Conservation (phyloP, 495 filamentous ascomycete species). For the Trichoderma orchidacearum region DNA sequence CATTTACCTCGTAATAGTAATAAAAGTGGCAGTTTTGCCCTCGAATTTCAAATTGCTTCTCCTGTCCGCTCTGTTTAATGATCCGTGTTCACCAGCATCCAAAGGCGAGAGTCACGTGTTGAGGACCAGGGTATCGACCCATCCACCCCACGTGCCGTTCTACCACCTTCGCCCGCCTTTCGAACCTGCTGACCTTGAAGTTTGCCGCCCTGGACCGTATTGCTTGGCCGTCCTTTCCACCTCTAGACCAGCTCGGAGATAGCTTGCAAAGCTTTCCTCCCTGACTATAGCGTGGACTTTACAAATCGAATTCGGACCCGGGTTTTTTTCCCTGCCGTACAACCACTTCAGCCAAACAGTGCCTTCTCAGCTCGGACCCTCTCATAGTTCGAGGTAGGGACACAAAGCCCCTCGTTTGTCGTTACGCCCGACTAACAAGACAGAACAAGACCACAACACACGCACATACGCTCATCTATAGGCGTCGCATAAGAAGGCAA, state of each 20-base stretch:
- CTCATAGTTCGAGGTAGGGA: neutral
- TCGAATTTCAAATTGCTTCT: neutral
- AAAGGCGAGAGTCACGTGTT: neutral
- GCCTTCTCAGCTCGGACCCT: neutral
- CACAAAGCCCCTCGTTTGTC: neutral
- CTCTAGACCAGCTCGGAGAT: neutral
- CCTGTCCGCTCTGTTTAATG: too few relatives aligned
- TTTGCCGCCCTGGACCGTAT: neutral
- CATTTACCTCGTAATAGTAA: too few relatives aligned
- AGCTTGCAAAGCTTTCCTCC: neutral
- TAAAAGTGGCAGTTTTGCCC: too few relatives aligned
- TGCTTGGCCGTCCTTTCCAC: neutral
- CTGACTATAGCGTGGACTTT: too few relatives aligned
- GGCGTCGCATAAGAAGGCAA: neutral
- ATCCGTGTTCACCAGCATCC: too few relatives aligned
- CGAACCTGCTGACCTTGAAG: neutral
- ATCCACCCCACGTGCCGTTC: neutral
- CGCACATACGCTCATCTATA: neutral
- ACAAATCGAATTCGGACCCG: too few relatives aligned
- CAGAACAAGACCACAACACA: neutral
- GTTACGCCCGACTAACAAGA: neutral
- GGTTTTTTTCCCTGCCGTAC: neutral
- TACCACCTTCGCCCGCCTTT: constrained; percentile 1
- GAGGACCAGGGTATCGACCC: neutral
- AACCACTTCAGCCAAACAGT: neutral